Base-by-base conservation (phyloP, 208 protist species). In the Naegleria gruberi region DNA sequence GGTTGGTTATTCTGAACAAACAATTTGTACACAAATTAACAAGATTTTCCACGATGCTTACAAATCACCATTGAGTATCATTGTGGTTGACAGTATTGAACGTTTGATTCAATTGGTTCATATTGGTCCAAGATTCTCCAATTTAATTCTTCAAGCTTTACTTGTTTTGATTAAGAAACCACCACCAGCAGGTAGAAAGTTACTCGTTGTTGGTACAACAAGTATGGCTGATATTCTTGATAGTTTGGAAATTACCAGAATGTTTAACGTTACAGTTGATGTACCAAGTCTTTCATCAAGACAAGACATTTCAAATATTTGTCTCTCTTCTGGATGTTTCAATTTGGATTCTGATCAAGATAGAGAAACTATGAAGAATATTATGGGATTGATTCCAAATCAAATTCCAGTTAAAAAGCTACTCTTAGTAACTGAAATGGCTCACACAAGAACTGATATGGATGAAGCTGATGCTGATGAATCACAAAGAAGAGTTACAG, bases 11-110 rank as follows among this genome's bases (percentile, higher is more conserved):
- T 55, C 84, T 30, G 94, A 97, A 89, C 6, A 23, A 45, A 91
- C 90, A 17, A 96, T 96, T 74, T 94, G 95, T 43, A 96, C 96
- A 89, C 95, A 96, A 45, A 98, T 99, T 89, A 96, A 94, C 47
- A 98, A 98, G 92, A 95, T 97, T 19, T 99, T 99, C 93, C 97
- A 99, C 89, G 98, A 99, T 93, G 97, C 98, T 44, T 99, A 99
- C 94, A 98, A 98, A 93, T 99, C 98, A 23, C 93, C 96, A 30
- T 74, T 95, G 4, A 97, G 94, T 90, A 95, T 98, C 74, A 97
- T 99, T 82, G 96, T 99, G 42, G 93, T 99, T 37, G 98, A 99
- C 91, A 96, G 99, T 90, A 91, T 99, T 84, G 99, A 99, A 95
- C 95, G 96, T 30, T 93, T 98, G 41, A 96, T 98, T 90, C 97